These are phyloP conservation scores for Paraurostyla sp. DNA, from an alignment of 73 alveolate genomes.

Conservation along the genomic window DNA sequence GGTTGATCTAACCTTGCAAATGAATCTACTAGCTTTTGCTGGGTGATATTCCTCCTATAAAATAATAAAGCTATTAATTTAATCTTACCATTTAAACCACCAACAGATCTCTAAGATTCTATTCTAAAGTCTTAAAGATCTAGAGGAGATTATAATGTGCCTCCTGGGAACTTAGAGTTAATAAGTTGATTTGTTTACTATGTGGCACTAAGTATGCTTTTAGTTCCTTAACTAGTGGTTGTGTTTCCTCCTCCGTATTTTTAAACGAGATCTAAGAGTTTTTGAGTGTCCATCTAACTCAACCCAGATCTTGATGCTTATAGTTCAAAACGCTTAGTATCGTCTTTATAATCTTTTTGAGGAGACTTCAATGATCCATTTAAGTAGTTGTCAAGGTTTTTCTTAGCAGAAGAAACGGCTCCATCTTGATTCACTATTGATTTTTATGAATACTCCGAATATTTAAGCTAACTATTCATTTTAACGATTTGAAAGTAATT, in stretches of 20 bases:
- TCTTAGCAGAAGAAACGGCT: conserved; percentile 7
- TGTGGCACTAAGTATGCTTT: conserved; percentile 1
- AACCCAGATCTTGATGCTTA: conserved; percentile 20
- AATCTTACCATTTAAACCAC: neutral
- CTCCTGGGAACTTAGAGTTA: neutral
- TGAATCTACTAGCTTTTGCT: neutral
- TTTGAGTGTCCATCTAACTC: conserved; percentile 21
- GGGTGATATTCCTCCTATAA: neutral
- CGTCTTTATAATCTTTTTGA: neutral
- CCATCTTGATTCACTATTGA: neutral
- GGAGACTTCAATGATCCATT: conserved; percentile 13
- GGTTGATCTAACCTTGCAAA: neutral
- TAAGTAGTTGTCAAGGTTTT: neutral
- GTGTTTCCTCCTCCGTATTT: conserved; percentile 26
- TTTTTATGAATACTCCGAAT: neutral
- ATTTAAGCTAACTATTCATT: neutral
- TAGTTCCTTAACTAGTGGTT: neutral
- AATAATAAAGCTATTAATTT: neutral
- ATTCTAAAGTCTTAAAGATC: neutral
- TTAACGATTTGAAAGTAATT: conserved; percentile 6
- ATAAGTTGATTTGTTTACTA: neutral
- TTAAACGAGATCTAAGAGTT: conserved; percentile 5
- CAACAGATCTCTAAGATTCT: neutral
- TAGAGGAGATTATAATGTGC: neutral
- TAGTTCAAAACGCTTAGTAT: neutral